Conservation (phyloP, 169 alveolate genomes). For the Plasmodium coatneyi region DNA sequence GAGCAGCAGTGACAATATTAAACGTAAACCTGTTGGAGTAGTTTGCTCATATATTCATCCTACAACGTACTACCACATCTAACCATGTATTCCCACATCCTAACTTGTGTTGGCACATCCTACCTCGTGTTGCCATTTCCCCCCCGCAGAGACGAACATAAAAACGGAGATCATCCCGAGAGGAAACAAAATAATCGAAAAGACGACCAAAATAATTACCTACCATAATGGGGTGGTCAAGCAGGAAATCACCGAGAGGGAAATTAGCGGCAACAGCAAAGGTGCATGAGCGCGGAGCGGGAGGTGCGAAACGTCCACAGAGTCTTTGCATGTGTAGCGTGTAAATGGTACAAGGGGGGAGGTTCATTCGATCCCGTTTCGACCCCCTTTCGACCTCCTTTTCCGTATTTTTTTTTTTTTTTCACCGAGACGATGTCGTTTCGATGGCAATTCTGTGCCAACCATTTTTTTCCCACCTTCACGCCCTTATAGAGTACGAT, state of each 20-base stretch:
- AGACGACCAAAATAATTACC: slow-evolving; percentile 66
- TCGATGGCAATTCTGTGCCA: neutral
- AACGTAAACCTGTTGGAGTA: neutral
- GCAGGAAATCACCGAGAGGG: slow-evolving; percentile 65
- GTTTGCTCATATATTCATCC: neutral
- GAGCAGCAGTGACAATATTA: neutral
- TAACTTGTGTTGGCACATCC: neutral
- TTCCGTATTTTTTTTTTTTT: neutral
- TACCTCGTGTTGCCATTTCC: neutral
- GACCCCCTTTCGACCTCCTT: neutral
- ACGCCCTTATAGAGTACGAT: slow-evolving; percentile 33
- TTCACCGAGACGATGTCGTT: neutral
- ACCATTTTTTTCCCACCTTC: neutral
- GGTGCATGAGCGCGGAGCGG: slow-evolving; percentile 50
- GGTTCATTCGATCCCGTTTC: neutral
- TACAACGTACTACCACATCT: too few relatives aligned
- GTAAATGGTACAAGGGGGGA: neutral
- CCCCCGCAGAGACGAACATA: slow-evolving; percentile 58
- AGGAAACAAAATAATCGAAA: slow-evolving; percentile 66
- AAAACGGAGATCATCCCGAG: slow-evolving; percentile 65
- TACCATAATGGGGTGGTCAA: slow-evolving; percentile 53
- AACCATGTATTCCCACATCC: too few relatives aligned
- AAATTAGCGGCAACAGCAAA: slow-evolving; percentile 48
- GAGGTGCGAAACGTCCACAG: neutral
- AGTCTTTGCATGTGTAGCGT: too few relatives aligned